Evolutionary conservation across 441 rosid species (phyloP).

Genomic region (Adansonia gregorii): DNA sequence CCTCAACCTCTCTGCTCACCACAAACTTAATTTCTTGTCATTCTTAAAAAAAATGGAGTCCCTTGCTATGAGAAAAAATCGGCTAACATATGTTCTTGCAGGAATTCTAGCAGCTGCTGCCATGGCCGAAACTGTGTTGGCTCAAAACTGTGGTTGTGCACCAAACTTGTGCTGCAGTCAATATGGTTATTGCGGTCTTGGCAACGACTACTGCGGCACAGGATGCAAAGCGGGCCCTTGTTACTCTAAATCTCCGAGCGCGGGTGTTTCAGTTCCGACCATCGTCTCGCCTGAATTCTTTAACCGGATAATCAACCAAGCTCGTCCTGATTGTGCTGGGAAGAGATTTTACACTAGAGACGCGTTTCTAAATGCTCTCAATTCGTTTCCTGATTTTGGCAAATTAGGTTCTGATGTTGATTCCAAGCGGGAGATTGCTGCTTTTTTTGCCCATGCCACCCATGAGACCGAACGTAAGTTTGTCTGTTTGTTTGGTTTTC

Average conservation of each 20-base stretch:
- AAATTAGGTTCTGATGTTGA: conserved; percentile 49
- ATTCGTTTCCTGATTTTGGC: conserved; percentile 48
- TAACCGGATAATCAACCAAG: conserved; percentile 46
- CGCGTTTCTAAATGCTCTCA: conserved; percentile 48
- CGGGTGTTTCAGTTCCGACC: conserved; percentile 39
- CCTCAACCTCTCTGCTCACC: background rate
- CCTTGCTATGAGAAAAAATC: background rate
- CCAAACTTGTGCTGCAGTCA: conserved; percentile 46
- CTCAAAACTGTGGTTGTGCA: conserved; percentile 55
- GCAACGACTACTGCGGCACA: conserved; percentile 36
- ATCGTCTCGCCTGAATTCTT: conserved; percentile 52
- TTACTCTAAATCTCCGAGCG: conserved; percentile 9
- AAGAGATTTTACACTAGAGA: conserved; percentile 47
- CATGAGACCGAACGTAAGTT: conserved; percentile 64
- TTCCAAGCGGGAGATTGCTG: conserved; percentile 24
- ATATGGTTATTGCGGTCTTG: conserved; percentile 46
- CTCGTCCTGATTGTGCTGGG: conserved; percentile 43
- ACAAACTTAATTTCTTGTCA: background rate
- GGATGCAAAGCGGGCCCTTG: conserved; percentile 60
- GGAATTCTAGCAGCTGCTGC: background rate
- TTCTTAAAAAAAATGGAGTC: conserved; percentile 14
- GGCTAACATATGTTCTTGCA: background rate
- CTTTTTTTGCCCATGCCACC: conserved; percentile 65
- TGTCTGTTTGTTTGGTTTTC: too few species aligned
- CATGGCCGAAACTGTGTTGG: conserved; percentile 30